Evolutionary conservation across 257 asterid species (phyloP), one percentile per base, ranked within the genome.

Genomic region (Cordia subcordata): DNA sequence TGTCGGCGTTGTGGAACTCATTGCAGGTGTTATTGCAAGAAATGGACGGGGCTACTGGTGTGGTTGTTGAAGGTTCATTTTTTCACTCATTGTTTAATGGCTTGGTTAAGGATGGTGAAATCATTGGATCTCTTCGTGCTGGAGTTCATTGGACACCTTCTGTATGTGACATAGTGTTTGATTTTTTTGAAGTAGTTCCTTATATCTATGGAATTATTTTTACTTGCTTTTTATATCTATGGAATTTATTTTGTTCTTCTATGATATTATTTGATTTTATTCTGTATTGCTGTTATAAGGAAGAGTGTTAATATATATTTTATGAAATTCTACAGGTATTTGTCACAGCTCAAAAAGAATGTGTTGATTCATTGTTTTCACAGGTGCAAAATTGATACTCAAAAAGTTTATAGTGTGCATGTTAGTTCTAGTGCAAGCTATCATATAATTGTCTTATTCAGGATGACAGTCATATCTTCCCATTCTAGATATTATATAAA

Each of bases 141-240:
- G 99, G 99, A 78, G 96, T 84, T 50, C 86, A 93, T 73, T 93
- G 97, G 97, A 89, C 96, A 40, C 99, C 99, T 62, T 70, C 92
- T 47, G 97, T 93, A 83, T 51, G 97, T 85, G 62, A 61, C 59
- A 57, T 20, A 40, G 56, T 17, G 53, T 51, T 57, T 65, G 37
- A 53, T 51, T 49, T 73, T 53, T 51, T 23, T 5, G 59, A 67
- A 62, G 14, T 47, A 32, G 39, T 13, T 47, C 37, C 37, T 58
- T 53, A 33, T 13, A n/a, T n/a, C n/a, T n/a, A n/a, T n/a, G 5
- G 56, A n/a, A n/a, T n/a, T n/a, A n/a, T n/a, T n/a, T n/a, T n/a
- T n/a, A n/a, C n/a, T n/a, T n/a, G n/a, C n/a, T n/a, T n/a, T n/a
- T n/a, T n/a, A n/a, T n/a, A n/a, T n/a, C n/a, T n/a, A n/a, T n/a